Conservation (phyloP, 805 yeast genomes). For the Brettanomyces bruxellensis region DNA sequence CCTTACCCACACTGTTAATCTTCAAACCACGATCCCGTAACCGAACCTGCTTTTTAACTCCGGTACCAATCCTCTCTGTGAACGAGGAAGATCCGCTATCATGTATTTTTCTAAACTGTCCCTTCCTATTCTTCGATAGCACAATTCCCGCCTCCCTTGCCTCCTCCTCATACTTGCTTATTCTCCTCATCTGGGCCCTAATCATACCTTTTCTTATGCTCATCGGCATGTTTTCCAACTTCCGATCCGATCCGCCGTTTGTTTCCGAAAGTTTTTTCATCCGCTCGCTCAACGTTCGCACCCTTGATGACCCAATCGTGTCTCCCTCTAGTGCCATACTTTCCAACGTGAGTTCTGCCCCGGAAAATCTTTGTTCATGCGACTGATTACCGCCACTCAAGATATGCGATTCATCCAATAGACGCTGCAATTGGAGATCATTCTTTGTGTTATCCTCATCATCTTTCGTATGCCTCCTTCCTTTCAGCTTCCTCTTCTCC, state of each 20-base stretch:
- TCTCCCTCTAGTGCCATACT: slow-evolving; percentile 55
- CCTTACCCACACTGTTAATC: slow-evolving; percentile 65
- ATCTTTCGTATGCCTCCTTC: slow-evolving; percentile 22
- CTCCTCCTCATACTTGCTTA: slow-evolving; percentile 54
- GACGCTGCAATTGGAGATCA: slow-evolving; percentile 64
- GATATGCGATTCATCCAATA: slow-evolving; percentile 65
- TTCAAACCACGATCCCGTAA: slow-evolving; percentile 70
- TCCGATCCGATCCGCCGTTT: slow-evolving; percentile 30
- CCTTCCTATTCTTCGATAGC: slow-evolving; percentile 62
- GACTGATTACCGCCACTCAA: slow-evolving; percentile 21
- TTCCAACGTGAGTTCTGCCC: slow-evolving; percentile 58
- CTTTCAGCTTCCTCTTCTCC: slow-evolving; percentile 18
- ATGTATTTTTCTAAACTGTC: slow-evolving; percentile 48
- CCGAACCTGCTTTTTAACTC: slow-evolving; percentile 26
- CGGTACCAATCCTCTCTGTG: slow-evolving; percentile 45
- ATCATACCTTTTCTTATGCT: slow-evolving; percentile 79
- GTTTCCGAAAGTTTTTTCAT: slow-evolving; percentile 38
- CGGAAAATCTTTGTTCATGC: slow-evolving; percentile 35
- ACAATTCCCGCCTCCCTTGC: slow-evolving; percentile 89
- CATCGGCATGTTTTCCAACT: slow-evolving; percentile 81
- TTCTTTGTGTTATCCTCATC: slow-evolving; percentile 52
- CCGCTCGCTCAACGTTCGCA: slow-evolving; percentile 52
- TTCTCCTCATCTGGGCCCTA: slow-evolving; percentile 41
- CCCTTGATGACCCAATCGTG: slow-evolving; percentile 55
- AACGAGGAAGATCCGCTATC: slow-evolving; percentile 45